Evolutionary conservation across 306 rosid species (phyloP).

Genomic region (Cicer arietinum): DNA sequence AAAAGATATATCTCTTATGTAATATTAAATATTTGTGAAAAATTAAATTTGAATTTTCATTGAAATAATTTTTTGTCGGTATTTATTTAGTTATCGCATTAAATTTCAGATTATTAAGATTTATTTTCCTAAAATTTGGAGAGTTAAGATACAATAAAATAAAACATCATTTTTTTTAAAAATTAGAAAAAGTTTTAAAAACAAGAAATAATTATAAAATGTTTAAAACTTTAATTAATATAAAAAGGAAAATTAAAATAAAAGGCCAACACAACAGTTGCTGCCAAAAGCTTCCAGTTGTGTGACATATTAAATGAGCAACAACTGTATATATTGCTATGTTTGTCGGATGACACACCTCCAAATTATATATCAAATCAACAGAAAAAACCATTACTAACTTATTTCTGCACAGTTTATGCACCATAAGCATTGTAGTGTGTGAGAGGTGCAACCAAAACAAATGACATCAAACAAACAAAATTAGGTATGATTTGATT

Average conservation of each 20-base stretch:
- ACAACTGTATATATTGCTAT: slow-evolving; percentile 20
- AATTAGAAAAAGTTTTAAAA: background rate
- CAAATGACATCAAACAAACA: background rate
- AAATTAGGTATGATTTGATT: background rate
- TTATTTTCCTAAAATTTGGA: too few relatives aligned
- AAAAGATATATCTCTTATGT: background rate
- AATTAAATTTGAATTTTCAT: too few relatives aligned
- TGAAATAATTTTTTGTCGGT: too few relatives aligned
- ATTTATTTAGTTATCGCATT: too few relatives aligned
- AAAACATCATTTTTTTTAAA: background rate
- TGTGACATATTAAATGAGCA: slow-evolving; percentile 36
- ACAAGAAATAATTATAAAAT: background rate
- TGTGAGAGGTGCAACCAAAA: slow-evolving; percentile 8
- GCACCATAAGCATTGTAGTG: background rate
- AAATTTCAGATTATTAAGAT: too few relatives aligned
- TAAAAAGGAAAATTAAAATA: background rate
- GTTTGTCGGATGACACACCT: slow-evolving; percentile 45
- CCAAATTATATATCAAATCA: slow-evolving; percentile 47
- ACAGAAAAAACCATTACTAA: slow-evolving; percentile 26
- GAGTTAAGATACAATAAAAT: too few relatives aligned
- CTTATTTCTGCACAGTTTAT: slow-evolving; percentile 36
- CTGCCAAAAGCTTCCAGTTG: slow-evolving; percentile 37
- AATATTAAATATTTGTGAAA: background rate
- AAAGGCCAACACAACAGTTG: background rate
- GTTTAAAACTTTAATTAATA: background rate